These are phyloP conservation scores for Pseudoturritis turrita DNA, from an alignment of 345 rosid genomes.

Conservation along the genomic window DNA sequence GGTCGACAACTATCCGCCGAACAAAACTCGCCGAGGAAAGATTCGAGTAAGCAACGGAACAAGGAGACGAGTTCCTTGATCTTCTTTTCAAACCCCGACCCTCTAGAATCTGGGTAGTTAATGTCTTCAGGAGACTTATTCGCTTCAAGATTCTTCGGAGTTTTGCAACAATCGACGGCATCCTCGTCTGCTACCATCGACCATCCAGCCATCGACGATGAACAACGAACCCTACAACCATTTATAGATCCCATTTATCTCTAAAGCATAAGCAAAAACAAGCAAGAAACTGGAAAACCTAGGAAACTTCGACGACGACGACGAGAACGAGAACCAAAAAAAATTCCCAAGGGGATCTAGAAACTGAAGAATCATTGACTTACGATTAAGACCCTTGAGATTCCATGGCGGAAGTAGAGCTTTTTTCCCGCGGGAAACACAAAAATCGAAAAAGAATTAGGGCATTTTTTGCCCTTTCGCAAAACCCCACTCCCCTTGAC, in stretches of 20 bases:
- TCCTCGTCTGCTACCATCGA: conserved; percentile 35
- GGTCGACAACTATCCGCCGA: conserved; percentile 21
- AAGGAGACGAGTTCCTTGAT: conserved; percentile 14
- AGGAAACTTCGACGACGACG: neutral
- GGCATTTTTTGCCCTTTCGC: neutral
- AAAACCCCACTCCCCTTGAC: conserved; percentile 17
- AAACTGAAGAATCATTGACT: neutral
- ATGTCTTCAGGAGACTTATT: neutral
- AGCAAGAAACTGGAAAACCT: neutral
- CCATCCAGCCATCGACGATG: conserved; percentile 46
- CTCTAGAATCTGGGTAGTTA: neutral
- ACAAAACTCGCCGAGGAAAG: conserved; percentile 32
- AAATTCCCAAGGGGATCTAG: neutral
- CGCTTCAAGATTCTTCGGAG: conserved; percentile 13
- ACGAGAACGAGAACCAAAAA: neutral
- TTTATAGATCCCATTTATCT: conserved; percentile 17
- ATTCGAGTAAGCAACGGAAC: conserved; percentile 29
- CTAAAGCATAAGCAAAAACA: neutral
- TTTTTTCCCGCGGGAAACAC: conserved; percentile 32
- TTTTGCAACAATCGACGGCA: conserved; percentile 22
- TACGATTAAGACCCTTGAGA: neutral
- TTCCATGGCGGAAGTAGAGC: conserved; percentile 16
- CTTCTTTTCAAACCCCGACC: conserved; percentile 4
- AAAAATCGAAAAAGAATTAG: conserved; percentile 8
- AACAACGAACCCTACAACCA: conserved; percentile 36